phyloP scores from a whole-genome alignment of 2,329 filamentous ascomycete species.

The Xylariaceae sp. region DNA sequence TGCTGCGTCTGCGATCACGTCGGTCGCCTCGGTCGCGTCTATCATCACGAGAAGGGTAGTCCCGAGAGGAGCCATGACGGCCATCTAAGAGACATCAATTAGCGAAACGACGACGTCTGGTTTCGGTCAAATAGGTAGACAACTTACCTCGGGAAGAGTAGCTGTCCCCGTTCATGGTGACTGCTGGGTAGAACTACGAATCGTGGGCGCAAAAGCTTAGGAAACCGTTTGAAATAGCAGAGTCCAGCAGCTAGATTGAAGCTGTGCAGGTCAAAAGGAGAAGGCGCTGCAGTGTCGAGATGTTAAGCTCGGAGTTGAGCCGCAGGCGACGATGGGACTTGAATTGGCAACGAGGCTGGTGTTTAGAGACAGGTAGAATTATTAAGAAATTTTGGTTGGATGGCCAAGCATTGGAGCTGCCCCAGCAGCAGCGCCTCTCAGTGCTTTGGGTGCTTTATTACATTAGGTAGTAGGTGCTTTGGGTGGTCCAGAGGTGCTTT shows the following conservation, averaged over 20 bases:
- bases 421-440: no score
- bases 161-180: conserved; percentile 78
- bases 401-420: no score
- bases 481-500: no score
- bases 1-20: conserved; percentile 63
- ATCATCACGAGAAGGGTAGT: conserved; percentile 48
- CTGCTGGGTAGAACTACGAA: background rate
- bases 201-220: no score
- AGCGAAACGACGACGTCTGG: background rate
- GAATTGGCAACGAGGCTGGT: conserved; percentile 28
- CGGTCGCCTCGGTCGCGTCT: conserved; percentile 37
- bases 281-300: background rate
- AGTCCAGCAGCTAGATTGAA: no score
- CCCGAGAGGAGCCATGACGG: conserved; percentile 49
- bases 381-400: conserved; percentile 27
- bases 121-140: conserved; percentile 8
- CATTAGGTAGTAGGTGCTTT: no score
- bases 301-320: conserved; percentile 21
- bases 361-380: no score
- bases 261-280: no score
- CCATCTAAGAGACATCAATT: conserved; percentile 34
- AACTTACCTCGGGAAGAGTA: conserved; percentile 72
- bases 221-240: no score
- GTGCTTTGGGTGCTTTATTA: no score
- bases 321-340: conserved; percentile 14